Evolutionary conservation across 2,329 filamentous ascomycete species (phyloP), one percentile per base, ranked within the genome.

Genomic region (Curvularia sp.): DNA sequence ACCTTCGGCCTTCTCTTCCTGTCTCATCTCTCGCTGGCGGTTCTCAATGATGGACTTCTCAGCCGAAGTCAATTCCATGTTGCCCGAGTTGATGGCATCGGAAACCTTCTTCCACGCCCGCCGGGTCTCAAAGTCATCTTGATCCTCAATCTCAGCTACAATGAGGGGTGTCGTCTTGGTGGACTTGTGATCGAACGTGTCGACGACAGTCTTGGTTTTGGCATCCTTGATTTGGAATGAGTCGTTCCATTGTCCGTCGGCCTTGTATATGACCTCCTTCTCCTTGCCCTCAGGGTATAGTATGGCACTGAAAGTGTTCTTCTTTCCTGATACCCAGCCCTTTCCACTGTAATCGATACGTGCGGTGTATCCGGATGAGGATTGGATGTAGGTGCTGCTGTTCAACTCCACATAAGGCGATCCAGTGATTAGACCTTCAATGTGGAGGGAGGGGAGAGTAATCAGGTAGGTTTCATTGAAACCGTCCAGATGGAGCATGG

Each of bases 241-340:
- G 70, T 92, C 91, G 57, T 88, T 96, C 95, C 95, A 99, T 75
- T 96, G 92, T 24, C 95, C 95, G 30, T 92, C 88, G 39, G 89
- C 84, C n/a, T 88, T 92, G 82, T 94, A 97, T 49, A 89, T 82
- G 60, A 87, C 84, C 52, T 91, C 89, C 78, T 89, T 90, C 78
- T 89, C 92, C 78, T 80, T 87, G 62, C 83, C 85, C 61, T 80
- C 87, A 79, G 77, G 91, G 79, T 90, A 93, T 57, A 98, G 76
- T 24, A 83, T 83, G 13, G 93, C 94, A 12, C 83, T 87, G 75
- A 98, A 92, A 56, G 85, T 90, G 81, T 98, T 98, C 83, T 97
- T 97, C 84, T 96, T 96, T 66, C 94, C 95, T 46, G 90, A 93
- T 9, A 99, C 79, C 94, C 94, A 99, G 57, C 94, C 94, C 76